These are phyloP conservation scores for Stentor roeselii DNA, from an alignment of 73 alveolate genomes.

Conservation along the genomic window DNA sequence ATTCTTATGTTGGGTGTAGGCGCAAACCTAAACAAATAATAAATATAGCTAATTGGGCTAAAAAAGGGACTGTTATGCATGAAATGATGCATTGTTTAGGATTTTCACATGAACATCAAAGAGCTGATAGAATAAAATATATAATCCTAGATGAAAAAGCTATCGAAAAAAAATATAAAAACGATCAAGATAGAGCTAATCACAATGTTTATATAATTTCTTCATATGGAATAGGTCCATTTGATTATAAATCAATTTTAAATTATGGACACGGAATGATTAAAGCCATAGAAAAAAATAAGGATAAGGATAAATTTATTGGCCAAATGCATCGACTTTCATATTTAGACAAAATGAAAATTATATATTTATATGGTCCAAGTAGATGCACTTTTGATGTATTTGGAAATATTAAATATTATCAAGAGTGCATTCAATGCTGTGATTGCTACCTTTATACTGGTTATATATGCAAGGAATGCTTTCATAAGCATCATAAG, in stretches of 20 bases:
- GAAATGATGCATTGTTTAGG: slow-evolving; percentile 4
- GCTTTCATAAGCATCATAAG: no score
- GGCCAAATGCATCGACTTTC: no score
- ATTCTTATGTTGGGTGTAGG: not conserved
- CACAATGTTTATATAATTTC: not conserved
- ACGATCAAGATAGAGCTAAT: not conserved
- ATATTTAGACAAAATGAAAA: not conserved
- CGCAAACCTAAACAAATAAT: not conserved
- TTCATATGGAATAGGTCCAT: not conserved
- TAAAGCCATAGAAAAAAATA: not conserved
- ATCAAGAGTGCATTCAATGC: not conserved
- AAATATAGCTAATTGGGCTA: not conserved
- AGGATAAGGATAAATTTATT: no score
- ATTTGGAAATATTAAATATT: not conserved
- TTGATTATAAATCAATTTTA: not conserved
- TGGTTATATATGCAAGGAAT: no score
- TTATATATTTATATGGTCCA: not conserved
- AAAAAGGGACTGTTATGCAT: not conserved
- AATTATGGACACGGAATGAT: not conserved
- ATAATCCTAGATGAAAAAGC: not conserved
- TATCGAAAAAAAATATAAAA: not conserved
- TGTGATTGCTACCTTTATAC: not conserved
- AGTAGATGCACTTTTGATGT: not conserved
- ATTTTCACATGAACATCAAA: not conserved
- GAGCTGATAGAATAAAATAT: not conserved